Percentiles rank a stretch among this genome's conserved stretches.
phyloP scores from a whole-genome alignment of 371 early-diverging fungal genomes.

The Mucor plumbeus region DNA sequence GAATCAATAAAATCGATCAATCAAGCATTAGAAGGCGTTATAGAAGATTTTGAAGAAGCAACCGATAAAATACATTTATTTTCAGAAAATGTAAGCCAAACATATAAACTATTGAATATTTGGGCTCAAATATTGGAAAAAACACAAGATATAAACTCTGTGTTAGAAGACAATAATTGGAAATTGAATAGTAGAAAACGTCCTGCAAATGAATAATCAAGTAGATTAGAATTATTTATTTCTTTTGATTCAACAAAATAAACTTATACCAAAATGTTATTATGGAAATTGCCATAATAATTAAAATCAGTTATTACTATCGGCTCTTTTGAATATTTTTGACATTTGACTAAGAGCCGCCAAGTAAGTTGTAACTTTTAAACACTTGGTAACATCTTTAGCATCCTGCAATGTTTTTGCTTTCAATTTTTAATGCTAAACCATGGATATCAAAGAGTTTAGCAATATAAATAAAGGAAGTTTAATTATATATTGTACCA shows the following conservation, averaged over 20 bases:
- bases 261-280: background rate
- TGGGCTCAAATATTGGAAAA: slow-evolving; percentile 45
- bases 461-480: too few relatives aligned
- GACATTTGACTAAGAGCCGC: too few relatives aligned
- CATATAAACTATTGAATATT: slow-evolving; percentile 41
- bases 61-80: slow-evolving; percentile 33
- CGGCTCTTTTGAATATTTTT: too few relatives aligned
- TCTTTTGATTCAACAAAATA: background rate
- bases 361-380: too few relatives aligned
- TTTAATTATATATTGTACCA: too few relatives aligned
- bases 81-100: slow-evolving; percentile 36
- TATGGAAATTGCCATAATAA: too few relatives aligned
- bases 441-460: too few relatives aligned
- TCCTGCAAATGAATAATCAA: background rate
- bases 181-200: slow-evolving; percentile 7
- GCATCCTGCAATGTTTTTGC: too few relatives aligned
- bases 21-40: slow-evolving; percentile 25
- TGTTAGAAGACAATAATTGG: slow-evolving; percentile 42
- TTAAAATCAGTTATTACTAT: too few relatives aligned
- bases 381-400: too few relatives aligned
- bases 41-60: slow-evolving; percentile 31
- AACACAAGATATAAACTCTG: slow-evolving; percentile 40
- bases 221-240: background rate
- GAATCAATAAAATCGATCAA: slow-evolving; percentile 37
- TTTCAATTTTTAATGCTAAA: too few relatives aligned